These are phyloP conservation scores for Drechmeria coniospora DNA, from an alignment of 2,329 filamentous ascomycete species.

Conservation along the genomic window DNA sequence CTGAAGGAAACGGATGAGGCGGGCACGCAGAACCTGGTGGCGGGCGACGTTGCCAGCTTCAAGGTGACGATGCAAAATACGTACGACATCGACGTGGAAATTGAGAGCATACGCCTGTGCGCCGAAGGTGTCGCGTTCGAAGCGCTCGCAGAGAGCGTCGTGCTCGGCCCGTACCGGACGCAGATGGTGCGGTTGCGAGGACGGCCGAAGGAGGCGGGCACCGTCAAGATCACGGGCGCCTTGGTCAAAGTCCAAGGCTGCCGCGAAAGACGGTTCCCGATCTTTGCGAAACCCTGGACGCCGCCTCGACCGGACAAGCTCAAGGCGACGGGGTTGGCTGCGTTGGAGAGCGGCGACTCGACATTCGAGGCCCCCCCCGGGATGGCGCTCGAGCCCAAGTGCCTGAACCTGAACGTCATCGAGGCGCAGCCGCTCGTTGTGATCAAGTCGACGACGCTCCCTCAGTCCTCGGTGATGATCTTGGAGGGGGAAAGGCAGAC, in stretches of 20 bases:
- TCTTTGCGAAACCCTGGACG: conserved; percentile 65
- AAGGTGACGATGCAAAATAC: conserved; percentile 81
- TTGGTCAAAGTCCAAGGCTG: conserved; percentile 69
- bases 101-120: conserved; percentile 66
- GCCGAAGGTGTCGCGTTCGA: conserved; percentile 60
- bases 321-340: conserved; percentile 55
- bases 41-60: conserved; percentile 64
- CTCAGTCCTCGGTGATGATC: conserved; percentile 80
- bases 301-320: conserved; percentile 55
- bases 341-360: conserved; percentile 32
- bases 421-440: conserved; percentile 61
- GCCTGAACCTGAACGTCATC: conserved; percentile 58
- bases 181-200: conserved; percentile 63
- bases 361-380: conserved; percentile 22
- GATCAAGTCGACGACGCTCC: conserved; percentile 61
- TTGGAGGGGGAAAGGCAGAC: conserved; percentile 72
- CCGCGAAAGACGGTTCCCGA: conserved; percentile 66
- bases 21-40: conserved; percentile 55
- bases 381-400: conserved; percentile 29
- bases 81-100: conserved; percentile 81
- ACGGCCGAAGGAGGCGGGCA: conserved; percentile 49
- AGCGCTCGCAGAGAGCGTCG: conserved; percentile 44
- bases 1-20: conserved; percentile 49
- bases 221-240: conserved; percentile 62
- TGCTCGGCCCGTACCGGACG: conserved; percentile 68